A percentile compares a stretch with the other conserved stretches of the same genome.
Conservation (phyloP, 495 filamentous ascomycete species). For the Daldinia concentrica region DNA sequence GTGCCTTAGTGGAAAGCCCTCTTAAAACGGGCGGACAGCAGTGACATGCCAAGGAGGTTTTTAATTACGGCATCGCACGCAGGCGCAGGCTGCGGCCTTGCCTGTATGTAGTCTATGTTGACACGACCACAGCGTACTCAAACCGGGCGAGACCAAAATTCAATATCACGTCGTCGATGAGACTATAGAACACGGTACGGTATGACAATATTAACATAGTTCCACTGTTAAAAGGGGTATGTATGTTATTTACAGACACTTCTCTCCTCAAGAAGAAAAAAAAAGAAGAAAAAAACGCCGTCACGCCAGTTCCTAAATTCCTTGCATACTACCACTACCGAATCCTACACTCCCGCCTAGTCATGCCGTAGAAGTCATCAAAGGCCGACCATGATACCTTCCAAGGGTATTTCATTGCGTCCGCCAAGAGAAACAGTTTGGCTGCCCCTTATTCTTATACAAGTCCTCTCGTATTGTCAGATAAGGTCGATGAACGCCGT, state of each 20-base stretch:
- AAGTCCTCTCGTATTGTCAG: neutral
- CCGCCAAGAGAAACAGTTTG: neutral
- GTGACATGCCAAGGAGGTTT: neutral
- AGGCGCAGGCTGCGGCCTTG: neutral
- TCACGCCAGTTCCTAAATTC: conserved; percentile 12
- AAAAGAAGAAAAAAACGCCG: conserved; percentile 26
- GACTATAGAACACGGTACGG: neutral
- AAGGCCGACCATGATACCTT: neutral
- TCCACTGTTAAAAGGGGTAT: conserved; percentile 10
- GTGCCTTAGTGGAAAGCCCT: conserved; percentile 1
- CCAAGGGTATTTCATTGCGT: neutral
- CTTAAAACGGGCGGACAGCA: neutral
- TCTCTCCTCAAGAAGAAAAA: neutral
- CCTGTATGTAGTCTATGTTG: neutral
- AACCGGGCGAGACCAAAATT: neutral
- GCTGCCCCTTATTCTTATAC: neutral
- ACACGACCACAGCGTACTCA: neutral
- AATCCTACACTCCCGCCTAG: neutral
- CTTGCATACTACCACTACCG: conserved; percentile 11
- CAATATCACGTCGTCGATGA: neutral
- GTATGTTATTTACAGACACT: conserved; percentile 16
- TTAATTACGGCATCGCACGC: neutral
- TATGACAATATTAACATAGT: neutral
- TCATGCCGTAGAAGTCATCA: neutral
- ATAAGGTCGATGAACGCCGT: neutral